Evolutionary conservation across 352 stramenopile genomes (phyloP).

Genomic region (Plasmopara viticola): DNA sequence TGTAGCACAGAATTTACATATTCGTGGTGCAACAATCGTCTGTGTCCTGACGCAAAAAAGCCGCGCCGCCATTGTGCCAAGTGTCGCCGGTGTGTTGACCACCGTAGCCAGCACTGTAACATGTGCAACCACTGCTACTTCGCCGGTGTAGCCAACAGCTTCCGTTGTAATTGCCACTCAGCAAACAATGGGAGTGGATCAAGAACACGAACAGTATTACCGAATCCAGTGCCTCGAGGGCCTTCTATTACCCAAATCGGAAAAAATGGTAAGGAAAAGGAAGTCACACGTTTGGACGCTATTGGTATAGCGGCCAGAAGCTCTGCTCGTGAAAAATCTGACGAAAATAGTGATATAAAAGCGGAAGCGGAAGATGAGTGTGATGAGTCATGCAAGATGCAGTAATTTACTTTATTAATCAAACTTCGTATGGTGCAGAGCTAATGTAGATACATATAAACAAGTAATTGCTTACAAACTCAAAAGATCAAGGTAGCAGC

Average conservation of each 20-base stretch:
- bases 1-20: slow-evolving; percentile 64
- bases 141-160: slow-evolving; percentile 78
- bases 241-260: slow-evolving; percentile 7
- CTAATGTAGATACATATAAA: too few species aligned
- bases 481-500: too few species aligned
- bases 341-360: slow-evolving; percentile 21
- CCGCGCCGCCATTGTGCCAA: slow-evolving; percentile 74
- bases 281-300: slow-evolving; percentile 8
- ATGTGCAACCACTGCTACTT: slow-evolving; percentile 83
- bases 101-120: slow-evolving; percentile 79
- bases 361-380: slow-evolving; percentile 31
- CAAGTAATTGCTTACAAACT: too few species aligned
- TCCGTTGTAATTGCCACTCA: slow-evolving; percentile 68
- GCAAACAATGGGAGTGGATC: slow-evolving; percentile 23
- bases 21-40: slow-evolving; percentile 73
- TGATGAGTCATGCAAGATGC: slow-evolving; percentile 55
- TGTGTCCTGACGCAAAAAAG: slow-evolving; percentile 74
- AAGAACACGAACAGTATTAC: slow-evolving; percentile 45
- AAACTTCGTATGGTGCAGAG: too few species aligned
- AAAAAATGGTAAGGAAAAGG: slow-evolving; percentile 11
- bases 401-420: slow-evolving; percentile 28
- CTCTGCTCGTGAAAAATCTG: slow-evolving; percentile 16
- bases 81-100: slow-evolving; percentile 67
- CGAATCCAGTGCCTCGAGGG: slow-evolving; percentile 27
- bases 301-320: slow-evolving; percentile 9